phyloP scores from a whole-genome alignment of 768 basidiomycete genomes.

The Psilocybe tampanensis region DNA sequence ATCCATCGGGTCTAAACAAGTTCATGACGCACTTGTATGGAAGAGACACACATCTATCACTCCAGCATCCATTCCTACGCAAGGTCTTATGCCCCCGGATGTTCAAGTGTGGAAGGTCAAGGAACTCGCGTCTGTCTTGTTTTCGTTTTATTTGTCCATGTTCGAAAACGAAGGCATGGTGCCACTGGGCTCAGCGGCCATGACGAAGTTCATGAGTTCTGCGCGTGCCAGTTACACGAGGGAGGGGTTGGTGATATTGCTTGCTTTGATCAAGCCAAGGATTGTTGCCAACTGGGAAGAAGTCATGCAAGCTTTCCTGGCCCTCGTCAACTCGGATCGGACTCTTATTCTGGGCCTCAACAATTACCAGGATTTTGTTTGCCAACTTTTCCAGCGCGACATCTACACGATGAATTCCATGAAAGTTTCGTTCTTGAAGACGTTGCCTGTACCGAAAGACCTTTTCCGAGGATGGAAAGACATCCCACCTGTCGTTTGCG shows the following conservation, averaged over 20 bases:
- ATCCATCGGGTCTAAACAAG: conserved; percentile 22
- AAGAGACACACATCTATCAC: conserved; percentile 28
- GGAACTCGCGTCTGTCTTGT: conserved; percentile 41
- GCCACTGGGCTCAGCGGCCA: background rate
- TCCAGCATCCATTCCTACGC: conserved; percentile 2
- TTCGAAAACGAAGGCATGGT: conserved; percentile 41
- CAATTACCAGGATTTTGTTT: conserved; percentile 41
- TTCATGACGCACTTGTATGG: conserved; percentile 43
- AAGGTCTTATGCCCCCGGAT: background rate
- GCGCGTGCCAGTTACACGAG: conserved; percentile 56
- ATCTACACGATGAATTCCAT: conserved; percentile 21
- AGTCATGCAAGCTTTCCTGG: conserved; percentile 37
- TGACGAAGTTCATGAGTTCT: conserved; percentile 22
- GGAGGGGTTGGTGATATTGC: conserved; percentile 46
- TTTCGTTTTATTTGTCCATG: conserved; percentile 44
- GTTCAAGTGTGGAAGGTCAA: conserved; percentile 23
- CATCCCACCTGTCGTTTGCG: conserved; percentile 39
- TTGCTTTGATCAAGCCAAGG: conserved; percentile 40
- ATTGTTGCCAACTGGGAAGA: conserved; percentile 42
- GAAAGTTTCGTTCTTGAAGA: conserved; percentile 7
- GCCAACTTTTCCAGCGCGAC: conserved; percentile 34
- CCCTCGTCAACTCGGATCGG: conserved; percentile 23
- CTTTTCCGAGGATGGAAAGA: conserved; percentile 34
- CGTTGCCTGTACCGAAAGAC: conserved; percentile 10
- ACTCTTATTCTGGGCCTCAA: conserved; percentile 28